Percentiles rank a stretch among this genome's conserved stretches.
These are phyloP conservation scores for Venturia effusa DNA, from an alignment of 2,329 filamentous ascomycete species.

Conservation along the genomic window DNA sequence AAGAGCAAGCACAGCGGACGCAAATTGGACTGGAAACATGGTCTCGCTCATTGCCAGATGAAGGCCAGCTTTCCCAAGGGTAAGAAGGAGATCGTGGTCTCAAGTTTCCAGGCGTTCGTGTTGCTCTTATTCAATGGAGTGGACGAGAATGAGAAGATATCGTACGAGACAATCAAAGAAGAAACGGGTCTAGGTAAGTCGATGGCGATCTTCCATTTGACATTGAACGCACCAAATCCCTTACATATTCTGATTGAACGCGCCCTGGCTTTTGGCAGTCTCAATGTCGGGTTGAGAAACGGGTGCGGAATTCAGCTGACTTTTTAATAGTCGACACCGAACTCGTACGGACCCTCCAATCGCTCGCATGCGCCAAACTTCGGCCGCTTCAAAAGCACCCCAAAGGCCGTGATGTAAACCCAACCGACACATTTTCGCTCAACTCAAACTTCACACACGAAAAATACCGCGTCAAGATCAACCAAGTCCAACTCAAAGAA, in stretches of 20 bases:
- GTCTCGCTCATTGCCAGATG: constrained; percentile 81
- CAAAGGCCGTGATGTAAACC: constrained; percentile 67
- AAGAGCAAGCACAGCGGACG: constrained; percentile 81
- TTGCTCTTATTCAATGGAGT: constrained; percentile 80
- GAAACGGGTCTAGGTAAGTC: constrained; percentile 59
- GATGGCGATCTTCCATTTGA: neutral
- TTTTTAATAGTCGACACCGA: constrained; percentile 52
- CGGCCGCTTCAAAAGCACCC: constrained; percentile 78
- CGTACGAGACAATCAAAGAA: constrained; percentile 64
- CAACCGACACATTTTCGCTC: constrained; percentile 73
- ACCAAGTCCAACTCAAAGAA: constrained; percentile 95
- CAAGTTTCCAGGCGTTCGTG: constrained; percentile 84
- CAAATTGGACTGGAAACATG: constrained; percentile 82
- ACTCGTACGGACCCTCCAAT: constrained; percentile 84
- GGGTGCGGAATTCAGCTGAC: neutral
- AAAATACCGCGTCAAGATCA: constrained; percentile 93
- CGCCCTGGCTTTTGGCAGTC: too few species aligned
- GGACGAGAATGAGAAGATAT: constrained; percentile 50
- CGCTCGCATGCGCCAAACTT: constrained; percentile 81
- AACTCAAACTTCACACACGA: constrained; percentile 67
- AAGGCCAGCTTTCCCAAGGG: constrained; percentile 71
- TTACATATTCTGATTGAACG: too few species aligned
- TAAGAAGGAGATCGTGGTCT: constrained; percentile 79
- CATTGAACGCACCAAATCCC: too few species aligned
- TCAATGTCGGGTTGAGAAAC: neutral